Evolutionary conservation across 1,284 basidiomycete species (phyloP), one percentile per base, ranked within the genome.

Genomic region (Trametes hirsuta): DNA sequence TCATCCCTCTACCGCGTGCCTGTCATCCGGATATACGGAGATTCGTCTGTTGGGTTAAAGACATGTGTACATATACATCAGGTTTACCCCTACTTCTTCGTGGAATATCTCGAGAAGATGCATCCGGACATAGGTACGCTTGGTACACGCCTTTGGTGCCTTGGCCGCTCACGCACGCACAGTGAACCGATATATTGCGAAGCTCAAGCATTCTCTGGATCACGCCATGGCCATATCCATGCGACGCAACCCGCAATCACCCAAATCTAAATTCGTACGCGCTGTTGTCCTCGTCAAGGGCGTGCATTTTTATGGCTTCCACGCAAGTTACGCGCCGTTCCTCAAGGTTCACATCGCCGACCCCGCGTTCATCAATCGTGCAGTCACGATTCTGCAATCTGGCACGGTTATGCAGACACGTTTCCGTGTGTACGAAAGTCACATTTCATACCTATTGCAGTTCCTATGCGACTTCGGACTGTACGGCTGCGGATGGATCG

Each of bases 381-480:
- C 89, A 14, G 83, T 86, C 39, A 86, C 91, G 18, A 84, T 96
- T 56, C 74, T 97, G 56, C 86, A 88, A 61, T 90, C 91, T 21
- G 94, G 93, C 22, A 86, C 86, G 4, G 84, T 97, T 42, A 88
- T 97, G 84, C 81, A 84, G 35, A 88, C 86, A 21, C 84, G 84
- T 48, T 93, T 93, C 76, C 82, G 85, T 59, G 82, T 90, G 6
- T 97, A 90, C 73, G 97, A 99, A 75, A 91, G 90, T 62, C 97
- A 99, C 76, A 82, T 98, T 69, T 91, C 86, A 70, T 98, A 90
- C 73, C 79, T 88, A 45, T 81, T 98, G 24, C 96, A 98, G 75
- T 98, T 98, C 77, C 86, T 98, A 84, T 91, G 91, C 73, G 97
- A 99, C 76, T 96, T 94, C 74, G 95, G 95, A 61, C 81, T 99